Evolutionary conservation across 2,329 filamentous ascomycete genomes (phyloP), one percentile per base, ranked within the genome.

Genomic region (Rhynchosporium graminicola): DNA sequence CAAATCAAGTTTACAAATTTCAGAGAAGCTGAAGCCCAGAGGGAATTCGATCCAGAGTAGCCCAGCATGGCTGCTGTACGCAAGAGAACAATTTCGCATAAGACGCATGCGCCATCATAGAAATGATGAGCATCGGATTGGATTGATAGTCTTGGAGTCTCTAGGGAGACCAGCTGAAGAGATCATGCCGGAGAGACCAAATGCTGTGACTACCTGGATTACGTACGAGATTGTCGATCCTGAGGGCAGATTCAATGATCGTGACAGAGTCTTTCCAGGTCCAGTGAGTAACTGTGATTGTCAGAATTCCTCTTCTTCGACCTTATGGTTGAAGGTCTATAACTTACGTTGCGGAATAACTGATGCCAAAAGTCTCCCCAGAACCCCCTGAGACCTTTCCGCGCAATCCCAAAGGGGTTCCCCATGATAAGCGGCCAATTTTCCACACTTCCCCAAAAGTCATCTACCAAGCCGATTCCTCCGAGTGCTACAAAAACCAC

Each of bases 351-450:
- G 10, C 62, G 43, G 12, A 64, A 61, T 6, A 60, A 42, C n/a
- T 66, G 62, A 54, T 64, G 62, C 64, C 64, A 64, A 38, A 55
- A 54, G 12, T 15, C 54, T 7, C 64, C 64, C 64, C 64, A 66
- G 13, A 64, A 61, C 1, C 64, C 64, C 43, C 62, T 50, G 43
- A 66, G 52, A 8, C 64, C 64, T 15, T 57, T 55, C 20, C 48
- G 29, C 10, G 26, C 38, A 36, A 66, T 58, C n/a, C 47, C 58
- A 42, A 51, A 2, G 13, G 54, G 63, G 48, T 36, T 63, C 15
- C 63, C 63, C 57, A 65, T 63, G n/a, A 55, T 33, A 36, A 13
- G 29, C 10, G 52, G 58, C 61, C 60, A 62, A 28, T 59, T 63
- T 47, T 60, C 55, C 1, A 47, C 28, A 40, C 62, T 31, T 8